Conservation (phyloP, 2,329 filamentous ascomycete genomes). For the Colletotrichum graminicola region DNA sequence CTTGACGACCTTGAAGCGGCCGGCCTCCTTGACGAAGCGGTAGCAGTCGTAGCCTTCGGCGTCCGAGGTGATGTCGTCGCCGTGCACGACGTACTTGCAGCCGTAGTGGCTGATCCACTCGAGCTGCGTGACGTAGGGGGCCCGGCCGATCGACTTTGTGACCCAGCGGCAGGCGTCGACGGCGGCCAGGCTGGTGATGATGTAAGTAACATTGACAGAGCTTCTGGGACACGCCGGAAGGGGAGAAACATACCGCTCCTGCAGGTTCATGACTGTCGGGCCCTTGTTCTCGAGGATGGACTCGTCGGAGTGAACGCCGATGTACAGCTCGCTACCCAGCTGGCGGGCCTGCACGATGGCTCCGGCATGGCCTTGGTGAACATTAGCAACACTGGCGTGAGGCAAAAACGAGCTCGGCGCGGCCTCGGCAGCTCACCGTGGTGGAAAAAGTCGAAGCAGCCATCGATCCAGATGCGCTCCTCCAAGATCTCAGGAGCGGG, state of each 20-base stretch:
- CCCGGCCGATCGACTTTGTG: slow-evolving; percentile 83
- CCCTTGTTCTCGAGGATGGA: slow-evolving; percentile 97
- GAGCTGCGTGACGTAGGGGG: slow-evolving; percentile 94
- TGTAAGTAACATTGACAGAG: slow-evolving; percentile 19
- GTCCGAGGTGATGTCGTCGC: slow-evolving; percentile 97
- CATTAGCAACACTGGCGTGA: background rate
- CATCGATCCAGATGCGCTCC: slow-evolving; percentile 95
- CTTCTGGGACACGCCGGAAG: background rate
- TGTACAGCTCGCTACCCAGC: slow-evolving; percentile 87
- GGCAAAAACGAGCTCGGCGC: too few species aligned
- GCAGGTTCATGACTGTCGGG: slow-evolving; percentile 94
- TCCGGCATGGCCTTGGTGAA: slow-evolving; percentile 82
- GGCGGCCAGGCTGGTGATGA: slow-evolving; percentile 75
- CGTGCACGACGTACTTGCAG: slow-evolving; percentile 95
- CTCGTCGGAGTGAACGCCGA: slow-evolving; percentile 96
- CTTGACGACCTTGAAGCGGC: slow-evolving; percentile 96
- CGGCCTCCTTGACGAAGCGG: slow-evolving; percentile 94
- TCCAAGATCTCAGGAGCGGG: slow-evolving; percentile 68
- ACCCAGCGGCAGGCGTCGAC: slow-evolving; percentile 97
- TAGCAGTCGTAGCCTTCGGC: slow-evolving; percentile 96
- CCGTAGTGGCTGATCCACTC: slow-evolving; percentile 96
- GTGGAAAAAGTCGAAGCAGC: slow-evolving; percentile 99
- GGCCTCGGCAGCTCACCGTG: slow-evolving; percentile 71
- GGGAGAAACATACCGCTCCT: slow-evolving; percentile 74
- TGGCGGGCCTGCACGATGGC: slow-evolving; percentile 96